A percentile compares a stretch with the other conserved stretches of the same genome.
These are phyloP conservation scores for Blastocystis hominis DNA, from an alignment of 352 stramenopile genomes.

Conservation along the genomic window DNA sequence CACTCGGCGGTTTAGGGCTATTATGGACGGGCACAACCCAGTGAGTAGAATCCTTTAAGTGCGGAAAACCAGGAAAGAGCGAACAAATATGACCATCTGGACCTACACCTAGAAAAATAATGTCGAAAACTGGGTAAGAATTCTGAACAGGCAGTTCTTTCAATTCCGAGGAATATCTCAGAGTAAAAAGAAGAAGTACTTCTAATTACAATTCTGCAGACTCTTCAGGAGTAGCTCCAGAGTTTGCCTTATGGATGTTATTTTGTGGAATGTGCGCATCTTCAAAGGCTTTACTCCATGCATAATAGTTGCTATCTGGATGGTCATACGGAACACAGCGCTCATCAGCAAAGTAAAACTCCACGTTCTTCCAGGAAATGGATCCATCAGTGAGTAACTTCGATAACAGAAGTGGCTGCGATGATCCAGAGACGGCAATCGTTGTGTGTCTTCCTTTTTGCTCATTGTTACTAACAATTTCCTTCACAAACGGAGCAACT, in stretches of 20 bases:
- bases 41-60: constrained; percentile 74
- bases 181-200: constrained; percentile 67
- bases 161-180: constrained; percentile 65
- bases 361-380: constrained; percentile 85
- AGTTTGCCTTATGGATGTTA: constrained; percentile 58
- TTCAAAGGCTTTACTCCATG: constrained; percentile 74
- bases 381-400: constrained; percentile 13
- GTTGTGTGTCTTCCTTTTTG: constrained; percentile 57
- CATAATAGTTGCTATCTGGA: constrained; percentile 86
- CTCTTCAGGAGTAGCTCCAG: constrained; percentile 76
- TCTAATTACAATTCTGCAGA: constrained; percentile 78
- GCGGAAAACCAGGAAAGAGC: constrained; percentile 84
- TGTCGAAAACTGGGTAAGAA: constrained; percentile 76
- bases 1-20: constrained; percentile 88
- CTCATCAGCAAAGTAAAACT: constrained; percentile 94
- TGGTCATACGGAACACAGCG: constrained; percentile 81
- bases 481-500: neutral
- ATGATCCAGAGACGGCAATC: constrained; percentile 75
- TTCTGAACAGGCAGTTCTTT: constrained; percentile 58
- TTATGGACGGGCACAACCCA: constrained; percentile 86
- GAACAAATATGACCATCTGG: constrained; percentile 94
- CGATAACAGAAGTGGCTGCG: constrained; percentile 69
- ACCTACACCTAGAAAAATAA: constrained; percentile 88
- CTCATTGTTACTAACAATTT: neutral
- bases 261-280: neutral